Evolutionary conservation across 2,329 filamentous ascomycete genomes (phyloP).

Genomic region (Cadophora sp.): DNA sequence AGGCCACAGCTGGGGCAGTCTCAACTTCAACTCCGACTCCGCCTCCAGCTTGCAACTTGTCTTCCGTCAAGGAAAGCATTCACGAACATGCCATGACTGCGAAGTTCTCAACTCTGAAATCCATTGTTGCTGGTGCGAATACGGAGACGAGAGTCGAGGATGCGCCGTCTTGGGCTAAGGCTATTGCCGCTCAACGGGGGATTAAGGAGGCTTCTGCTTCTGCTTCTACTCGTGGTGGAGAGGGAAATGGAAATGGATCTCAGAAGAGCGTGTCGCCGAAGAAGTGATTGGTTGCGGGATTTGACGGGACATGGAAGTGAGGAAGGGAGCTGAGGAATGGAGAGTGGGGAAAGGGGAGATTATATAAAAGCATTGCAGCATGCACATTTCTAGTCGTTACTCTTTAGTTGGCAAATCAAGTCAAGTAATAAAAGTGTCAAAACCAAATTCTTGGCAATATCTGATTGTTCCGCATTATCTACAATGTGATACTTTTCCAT

Average conservation of each 20-base stretch:
- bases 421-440: neutral
- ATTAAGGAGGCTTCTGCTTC: neutral
- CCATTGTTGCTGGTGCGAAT: neutral
- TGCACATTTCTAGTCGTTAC: neutral
- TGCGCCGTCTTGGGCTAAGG: conserved; percentile 8
- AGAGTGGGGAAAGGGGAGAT: neutral
- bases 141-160: neutral
- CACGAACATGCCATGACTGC: neutral
- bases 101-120: neutral
- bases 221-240: neutral
- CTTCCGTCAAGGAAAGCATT: neutral
- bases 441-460: too few species aligned
- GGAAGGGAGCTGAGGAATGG: neutral
- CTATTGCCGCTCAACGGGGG: conserved; percentile 5
- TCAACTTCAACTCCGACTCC: neutral
- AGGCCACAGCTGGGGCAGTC: too few species aligned
- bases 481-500: too few species aligned
- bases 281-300: neutral
- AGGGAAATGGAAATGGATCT: neutral
- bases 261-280: neutral
- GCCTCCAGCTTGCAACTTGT: neutral
- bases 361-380: neutral
- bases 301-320: too few species aligned
- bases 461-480: too few species aligned
- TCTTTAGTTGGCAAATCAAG: neutral